phyloP scores from a whole-genome alignment of 78 protist genomes.

The Dictyostelium firmibasis region DNA sequence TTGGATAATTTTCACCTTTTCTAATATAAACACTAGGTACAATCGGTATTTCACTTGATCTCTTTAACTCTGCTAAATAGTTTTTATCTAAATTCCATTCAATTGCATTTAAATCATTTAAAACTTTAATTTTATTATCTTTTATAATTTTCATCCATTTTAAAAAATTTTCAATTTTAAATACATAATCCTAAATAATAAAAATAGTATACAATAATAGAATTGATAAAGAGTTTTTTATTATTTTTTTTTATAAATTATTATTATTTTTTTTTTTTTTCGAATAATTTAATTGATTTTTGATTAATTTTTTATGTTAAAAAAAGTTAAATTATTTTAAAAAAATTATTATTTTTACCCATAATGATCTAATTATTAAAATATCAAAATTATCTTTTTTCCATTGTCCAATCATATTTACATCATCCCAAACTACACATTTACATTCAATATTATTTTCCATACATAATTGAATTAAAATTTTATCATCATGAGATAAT shows the following conservation, averaged over 20 bases:
- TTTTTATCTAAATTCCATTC: constrained; percentile 61
- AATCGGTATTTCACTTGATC: neutral
- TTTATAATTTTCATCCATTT: constrained; percentile 47
- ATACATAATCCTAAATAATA: constrained; percentile 52
- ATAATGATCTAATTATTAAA: constrained; percentile 47
- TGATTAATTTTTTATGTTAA: no score
- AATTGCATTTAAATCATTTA: constrained; percentile 40
- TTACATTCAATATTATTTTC: neutral
- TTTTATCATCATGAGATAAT: constrained; percentile 36
- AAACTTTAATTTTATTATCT: neutral
- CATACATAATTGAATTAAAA: neutral
- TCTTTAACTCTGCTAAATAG: constrained; percentile 28
- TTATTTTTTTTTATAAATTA: neutral
- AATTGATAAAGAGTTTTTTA: no score
- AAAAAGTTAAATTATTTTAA: no score
- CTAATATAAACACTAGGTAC: constrained; percentile 39
- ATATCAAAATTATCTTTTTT: constrained; percentile 19
- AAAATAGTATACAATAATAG: no score
- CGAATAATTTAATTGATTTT: no score
- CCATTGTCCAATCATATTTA: neutral
- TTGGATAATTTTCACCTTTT: neutral
- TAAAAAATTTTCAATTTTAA: constrained; percentile 46
- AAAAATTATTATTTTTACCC: no score
- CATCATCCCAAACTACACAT: constrained; percentile 44
- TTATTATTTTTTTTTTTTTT: neutral